These are phyloP conservation scores for Leccinellum albellum DNA, from an alignment of 768 basidiomycete species.

Conservation along the genomic window DNA sequence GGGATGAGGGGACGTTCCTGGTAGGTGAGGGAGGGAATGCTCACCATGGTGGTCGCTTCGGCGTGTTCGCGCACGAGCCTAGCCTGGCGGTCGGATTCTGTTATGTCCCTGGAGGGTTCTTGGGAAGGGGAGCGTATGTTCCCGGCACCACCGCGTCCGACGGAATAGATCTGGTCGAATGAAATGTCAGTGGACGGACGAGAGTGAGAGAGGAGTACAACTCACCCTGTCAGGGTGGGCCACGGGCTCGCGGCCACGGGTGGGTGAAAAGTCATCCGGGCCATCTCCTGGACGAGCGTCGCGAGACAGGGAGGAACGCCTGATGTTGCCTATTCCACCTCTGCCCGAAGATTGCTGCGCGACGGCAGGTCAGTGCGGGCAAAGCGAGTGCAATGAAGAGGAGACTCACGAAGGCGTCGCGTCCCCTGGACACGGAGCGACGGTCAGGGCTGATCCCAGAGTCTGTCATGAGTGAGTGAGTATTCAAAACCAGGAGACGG, in stretches of 20 bases:
- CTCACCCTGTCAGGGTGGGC: constrained; percentile 37
- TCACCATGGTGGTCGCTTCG: constrained; percentile 33
- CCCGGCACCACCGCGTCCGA: constrained; percentile 79
- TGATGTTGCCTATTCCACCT: constrained; percentile 69
- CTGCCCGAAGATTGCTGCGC: constrained; percentile 56
- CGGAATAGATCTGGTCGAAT: constrained; percentile 35
- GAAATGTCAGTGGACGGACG: neutral
- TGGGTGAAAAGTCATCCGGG: constrained; percentile 49
- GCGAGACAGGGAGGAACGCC: constrained; percentile 43
- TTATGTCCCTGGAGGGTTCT: constrained; percentile 34
- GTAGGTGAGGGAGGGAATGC: constrained; percentile 10
- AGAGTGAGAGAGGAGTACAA: neutral
- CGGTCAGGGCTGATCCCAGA: constrained; percentile 19
- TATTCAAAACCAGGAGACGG: too few relatives aligned
- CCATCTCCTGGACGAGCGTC: constrained; percentile 41
- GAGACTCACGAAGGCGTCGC: constrained; percentile 52
- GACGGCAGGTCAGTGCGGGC: neutral
- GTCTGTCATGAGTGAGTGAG: constrained; percentile 26
- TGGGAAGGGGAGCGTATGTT: constrained; percentile 82
- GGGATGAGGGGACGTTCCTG: neutral
- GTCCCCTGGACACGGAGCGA: constrained; percentile 56
- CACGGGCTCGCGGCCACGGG: constrained; percentile 60
- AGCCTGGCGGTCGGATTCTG: constrained; percentile 24
- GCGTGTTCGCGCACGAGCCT: constrained; percentile 24
- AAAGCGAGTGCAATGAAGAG: neutral